Base-by-base conservation (phyloP, 192 early-diverging fungal species). In the Backusella parvicylindrica region DNA sequence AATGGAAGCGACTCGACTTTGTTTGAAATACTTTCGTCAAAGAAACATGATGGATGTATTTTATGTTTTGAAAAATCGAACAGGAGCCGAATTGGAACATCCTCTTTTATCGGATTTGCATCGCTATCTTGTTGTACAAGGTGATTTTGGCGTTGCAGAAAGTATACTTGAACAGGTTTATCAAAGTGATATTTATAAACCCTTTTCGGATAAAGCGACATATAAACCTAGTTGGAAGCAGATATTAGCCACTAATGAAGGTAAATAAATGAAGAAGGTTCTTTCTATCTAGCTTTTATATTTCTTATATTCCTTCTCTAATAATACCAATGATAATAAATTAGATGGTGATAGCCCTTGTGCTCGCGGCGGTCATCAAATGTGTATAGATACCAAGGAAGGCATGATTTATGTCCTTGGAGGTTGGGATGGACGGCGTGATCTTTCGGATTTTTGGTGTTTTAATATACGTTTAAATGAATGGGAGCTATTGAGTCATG, bases 331-430 rank as follows among this genome's bases (percentile, higher is more conserved):
- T n/a, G n/a, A n/a, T 1, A 47, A 6, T 4, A 47, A 47, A n/a
- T 0, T 33, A 74, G 83, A 85, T 40, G 82, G 79, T 1, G 60
- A 80, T 3, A 74, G 78, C 36, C 93, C 93, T 16, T 78, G 87
- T 30, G 88, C 90, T 35, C 86, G 98, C 50, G 97, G 97, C 53
- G 98, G 97, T 6, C 98, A 99, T 82, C 98, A 98, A 79, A 97
- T 98, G 97, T 95, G 92, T 75, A 90, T 98, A 28, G 96, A 99
- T 78, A 83, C 85, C 9, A 89, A 91, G 16, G 75, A 85, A 56
- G 81, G 91, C 23, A 75, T 86, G 13, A 90, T 96, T 9, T 99
- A 97, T 76, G 79, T 99, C 36, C 92, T 95, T 80, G 98, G 97
- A 21, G 98, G 98, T 6, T 99, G 96, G 96, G 91, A 96, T 86